Base-by-base conservation (phyloP, 2,329 filamentous ascomycete genomes). In the Penicillium sp. region DNA sequence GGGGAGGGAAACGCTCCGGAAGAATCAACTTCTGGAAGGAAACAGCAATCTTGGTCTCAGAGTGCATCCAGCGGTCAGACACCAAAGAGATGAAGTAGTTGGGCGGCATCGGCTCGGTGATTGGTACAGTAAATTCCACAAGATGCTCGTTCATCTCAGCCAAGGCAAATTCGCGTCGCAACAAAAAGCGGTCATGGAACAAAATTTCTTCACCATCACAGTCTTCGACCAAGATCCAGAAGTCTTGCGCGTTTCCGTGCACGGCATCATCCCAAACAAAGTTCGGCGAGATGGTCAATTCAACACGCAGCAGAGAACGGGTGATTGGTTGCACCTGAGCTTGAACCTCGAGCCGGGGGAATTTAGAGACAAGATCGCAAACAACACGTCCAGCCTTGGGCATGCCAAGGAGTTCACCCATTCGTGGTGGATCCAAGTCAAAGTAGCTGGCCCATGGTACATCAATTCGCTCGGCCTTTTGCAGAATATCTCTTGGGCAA, bases 31-130 rank as follows among this genome's bases (percentile, higher is more conserved):
- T 96, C 63, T 94, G 86, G 72, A 98, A 97, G 1, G 90, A 91
- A 2, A 98, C 85, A 0, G 91, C 85, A 38, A 98, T 74, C 61
- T 90, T 89, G 1, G 90, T 95, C 70, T 98, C 90, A 1, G 91
- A 88, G 62, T 95, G 88, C 88, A 98, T 96, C 93, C 93, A 98
- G 53, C 93, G 79, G 65, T 98, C 93, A 3, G 91, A 97, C 14
- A 96, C 72, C 26, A 98, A 80, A 0, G 89, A 93, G 57, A 98
- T 88, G 69, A 98, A 98, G 71, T 98, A 98, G 65, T 98, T 94
- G 0, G 94, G 93, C 10, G 93, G 93, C 86, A 97, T 94, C 0
- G 94, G 94, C 54, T 98, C 93, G 0, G 88, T 90, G 53, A 98
- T 94, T 1, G 93, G 87, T 3, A 97, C 91, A 0, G 91, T 97